Percentiles rank a stretch among this genome's conserved stretches.
Conservation (phyloP, 2,329 filamentous ascomycete species). For the Fusarium sp. region DNA sequence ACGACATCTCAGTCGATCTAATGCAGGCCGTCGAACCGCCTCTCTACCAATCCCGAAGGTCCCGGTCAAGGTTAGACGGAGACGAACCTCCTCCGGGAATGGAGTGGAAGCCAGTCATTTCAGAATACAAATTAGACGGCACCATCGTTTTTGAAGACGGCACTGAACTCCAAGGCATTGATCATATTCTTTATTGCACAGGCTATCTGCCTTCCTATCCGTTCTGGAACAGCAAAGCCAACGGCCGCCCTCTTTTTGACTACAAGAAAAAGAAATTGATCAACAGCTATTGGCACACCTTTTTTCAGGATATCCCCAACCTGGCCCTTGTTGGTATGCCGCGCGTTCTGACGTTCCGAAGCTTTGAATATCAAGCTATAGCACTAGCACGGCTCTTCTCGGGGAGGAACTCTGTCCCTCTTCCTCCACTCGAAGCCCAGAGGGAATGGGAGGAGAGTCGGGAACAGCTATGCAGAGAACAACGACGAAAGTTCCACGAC, state of each 20-base stretch:
- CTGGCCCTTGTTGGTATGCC: slow-evolving; percentile 64
- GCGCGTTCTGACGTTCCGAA: slow-evolving; percentile 62
- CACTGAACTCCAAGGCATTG: slow-evolving; percentile 50
- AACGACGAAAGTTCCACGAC: slow-evolving; percentile 62
- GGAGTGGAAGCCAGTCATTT: slow-evolving; percentile 65
- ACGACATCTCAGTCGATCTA: slow-evolving; percentile 55
- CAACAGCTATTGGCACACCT: slow-evolving; percentile 63
- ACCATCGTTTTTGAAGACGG: slow-evolving; percentile 57
- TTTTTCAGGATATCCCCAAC: slow-evolving; percentile 59
- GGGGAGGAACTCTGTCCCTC: slow-evolving; percentile 51
- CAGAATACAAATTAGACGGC: slow-evolving; percentile 55
- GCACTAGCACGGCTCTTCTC: slow-evolving; percentile 62
- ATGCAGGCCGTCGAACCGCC: slow-evolving; percentile 53
- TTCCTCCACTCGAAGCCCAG: slow-evolving; percentile 56
- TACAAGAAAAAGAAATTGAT: slow-evolving; percentile 58
- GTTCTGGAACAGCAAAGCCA: slow-evolving; percentile 60
- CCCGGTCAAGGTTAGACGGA: slow-evolving; percentile 62
- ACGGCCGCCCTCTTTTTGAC: slow-evolving; percentile 62
- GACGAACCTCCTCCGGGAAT: slow-evolving; percentile 58
- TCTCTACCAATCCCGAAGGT: slow-evolving; percentile 63
- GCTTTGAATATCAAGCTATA: slow-evolving; percentile 67
- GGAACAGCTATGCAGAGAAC: slow-evolving; percentile 42
- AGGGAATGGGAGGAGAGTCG: slow-evolving; percentile 59
- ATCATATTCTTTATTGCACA: slow-evolving; percentile 57
- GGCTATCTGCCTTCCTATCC: slow-evolving; percentile 58